Conservation (phyloP, 2,329 filamentous ascomycete species). For the Leptographium procerum region DNA sequence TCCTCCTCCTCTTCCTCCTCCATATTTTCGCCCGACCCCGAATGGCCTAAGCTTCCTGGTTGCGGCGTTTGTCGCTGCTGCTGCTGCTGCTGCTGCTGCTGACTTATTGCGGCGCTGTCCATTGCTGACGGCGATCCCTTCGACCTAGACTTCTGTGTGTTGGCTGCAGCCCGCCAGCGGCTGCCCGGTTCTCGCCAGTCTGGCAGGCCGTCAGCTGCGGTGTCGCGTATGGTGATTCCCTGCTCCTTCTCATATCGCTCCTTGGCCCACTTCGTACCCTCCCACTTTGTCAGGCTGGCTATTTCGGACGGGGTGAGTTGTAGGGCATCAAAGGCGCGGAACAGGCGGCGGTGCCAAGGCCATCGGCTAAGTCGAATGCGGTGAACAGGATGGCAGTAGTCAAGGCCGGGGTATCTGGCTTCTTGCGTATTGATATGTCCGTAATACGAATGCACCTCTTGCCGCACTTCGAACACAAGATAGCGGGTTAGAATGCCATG, state of each 20-base stretch:
- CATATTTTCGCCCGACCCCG: constrained; percentile 6
- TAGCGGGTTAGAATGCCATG: constrained; percentile 56
- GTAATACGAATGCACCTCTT: constrained; percentile 69
- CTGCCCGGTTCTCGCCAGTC: constrained; percentile 45
- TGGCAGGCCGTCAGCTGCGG: constrained; percentile 55
- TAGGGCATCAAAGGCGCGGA: constrained; percentile 62
- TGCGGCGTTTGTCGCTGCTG: background rate
- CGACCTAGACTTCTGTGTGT: too few relatives aligned
- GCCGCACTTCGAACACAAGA: constrained; percentile 66
- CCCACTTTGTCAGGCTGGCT: constrained; percentile 63
- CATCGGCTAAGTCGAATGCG: constrained; percentile 68
- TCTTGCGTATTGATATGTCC: constrained; percentile 69
- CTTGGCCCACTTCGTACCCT: constrained; percentile 73
- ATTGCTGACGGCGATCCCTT: too few relatives aligned
- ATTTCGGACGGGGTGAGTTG: constrained; percentile 61
- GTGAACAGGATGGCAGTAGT: constrained; percentile 64
- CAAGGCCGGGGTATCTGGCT: constrained; percentile 70
- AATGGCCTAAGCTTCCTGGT: background rate
- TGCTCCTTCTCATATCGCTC: constrained; percentile 70
- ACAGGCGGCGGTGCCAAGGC: constrained; percentile 64
- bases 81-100: background rate
- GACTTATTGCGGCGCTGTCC: too few relatives aligned
- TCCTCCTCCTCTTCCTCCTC: background rate
- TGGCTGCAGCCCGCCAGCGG: constrained; percentile 13
- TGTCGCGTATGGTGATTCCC: constrained; percentile 57